Evolutionary conservation across 805 yeast species (phyloP).

Genomic region (Kluyveromyces lactis): DNA sequence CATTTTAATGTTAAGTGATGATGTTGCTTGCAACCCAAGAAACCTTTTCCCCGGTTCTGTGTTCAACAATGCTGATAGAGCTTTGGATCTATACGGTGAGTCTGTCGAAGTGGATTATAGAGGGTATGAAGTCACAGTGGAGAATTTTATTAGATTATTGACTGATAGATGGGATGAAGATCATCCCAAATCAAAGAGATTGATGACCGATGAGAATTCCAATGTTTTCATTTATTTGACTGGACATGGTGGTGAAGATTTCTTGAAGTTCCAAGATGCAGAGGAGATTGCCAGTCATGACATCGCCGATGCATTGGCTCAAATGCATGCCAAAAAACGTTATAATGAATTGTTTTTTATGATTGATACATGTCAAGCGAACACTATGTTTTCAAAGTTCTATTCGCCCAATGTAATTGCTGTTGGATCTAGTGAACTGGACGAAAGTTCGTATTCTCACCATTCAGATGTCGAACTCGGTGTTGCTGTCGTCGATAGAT

Average conservation of each 20-base stretch:
- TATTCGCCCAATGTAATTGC: conserved; percentile 89
- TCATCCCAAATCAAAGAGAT: conserved; percentile 85
- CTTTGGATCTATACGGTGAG: conserved; percentile 87
- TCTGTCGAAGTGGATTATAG: conserved; percentile 92
- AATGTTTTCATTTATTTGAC: conserved; percentile 93
- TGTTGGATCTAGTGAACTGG: conserved; percentile 83
- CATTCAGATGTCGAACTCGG: conserved; percentile 95
- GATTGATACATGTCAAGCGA: conserved; percentile 99
- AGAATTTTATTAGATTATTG: conserved; percentile 81
- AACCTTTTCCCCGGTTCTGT: conserved; percentile 95
- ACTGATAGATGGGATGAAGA: conserved; percentile 95
- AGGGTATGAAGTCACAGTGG: conserved; percentile 97
- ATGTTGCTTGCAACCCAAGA: conserved; percentile 93
- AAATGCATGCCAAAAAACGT: conserved; percentile 92
- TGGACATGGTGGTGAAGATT: conserved; percentile 98
- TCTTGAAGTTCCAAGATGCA: conserved; percentile 95
- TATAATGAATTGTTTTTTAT: conserved; percentile 93
- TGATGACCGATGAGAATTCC: conserved; percentile 87
- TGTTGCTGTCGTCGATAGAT: conserved; percentile 94
- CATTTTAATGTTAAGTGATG: conserved; percentile 92
- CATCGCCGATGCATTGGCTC: conserved; percentile 93
- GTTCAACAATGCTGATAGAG: conserved; percentile 87
- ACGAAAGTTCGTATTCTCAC: conserved; percentile 89
- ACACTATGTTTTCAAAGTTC: conserved; percentile 89
- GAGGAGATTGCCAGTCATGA: conserved; percentile 95